Conservation (phyloP, 164 flowering plant genomes). For the Cinnamomum micranthum region DNA sequence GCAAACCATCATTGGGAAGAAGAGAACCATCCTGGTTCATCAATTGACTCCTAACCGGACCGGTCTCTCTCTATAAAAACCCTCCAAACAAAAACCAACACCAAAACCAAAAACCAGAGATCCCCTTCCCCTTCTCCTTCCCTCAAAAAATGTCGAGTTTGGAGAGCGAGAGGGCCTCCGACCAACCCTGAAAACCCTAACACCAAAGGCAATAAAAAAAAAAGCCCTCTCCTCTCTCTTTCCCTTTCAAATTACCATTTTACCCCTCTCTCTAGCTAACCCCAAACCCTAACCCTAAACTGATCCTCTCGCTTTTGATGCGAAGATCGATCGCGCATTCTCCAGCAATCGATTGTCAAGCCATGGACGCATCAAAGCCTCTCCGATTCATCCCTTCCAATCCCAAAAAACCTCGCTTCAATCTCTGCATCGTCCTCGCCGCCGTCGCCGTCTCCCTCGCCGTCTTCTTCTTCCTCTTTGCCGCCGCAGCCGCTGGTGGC, state of each 20-base stretch:
- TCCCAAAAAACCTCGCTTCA: slow-evolving; percentile 18
- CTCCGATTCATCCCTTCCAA: slow-evolving; percentile 17
- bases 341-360: slow-evolving; percentile 7
- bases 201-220: too few relatives aligned
- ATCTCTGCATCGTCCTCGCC: slow-evolving; percentile 10
- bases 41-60: too few relatives aligned
- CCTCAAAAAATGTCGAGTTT: too few relatives aligned
- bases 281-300: neutral
- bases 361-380: slow-evolving; percentile 58
- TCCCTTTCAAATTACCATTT: too few relatives aligned
- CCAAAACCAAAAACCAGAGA: too few relatives aligned
- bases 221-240: slow-evolving; percentile 7
- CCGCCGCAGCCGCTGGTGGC: slow-evolving; percentile 2
- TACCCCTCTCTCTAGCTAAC: neutral
- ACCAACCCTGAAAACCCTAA: too few relatives aligned
- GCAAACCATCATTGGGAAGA: too few relatives aligned
- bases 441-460: slow-evolving; percentile 14
- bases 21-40: too few relatives aligned
- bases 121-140: too few relatives aligned
- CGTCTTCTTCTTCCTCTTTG: slow-evolving; percentile 23
- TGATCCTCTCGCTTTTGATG: slow-evolving; percentile 43
- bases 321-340: slow-evolving; percentile 56
- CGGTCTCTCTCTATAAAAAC: too few relatives aligned
- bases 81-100: too few relatives aligned
- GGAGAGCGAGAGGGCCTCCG: too few relatives aligned